Evolutionary conservation across 345 rosid species (phyloP), one percentile per base, ranked within the genome.

Genomic region (Eucalyptus cloeziana): DNA sequence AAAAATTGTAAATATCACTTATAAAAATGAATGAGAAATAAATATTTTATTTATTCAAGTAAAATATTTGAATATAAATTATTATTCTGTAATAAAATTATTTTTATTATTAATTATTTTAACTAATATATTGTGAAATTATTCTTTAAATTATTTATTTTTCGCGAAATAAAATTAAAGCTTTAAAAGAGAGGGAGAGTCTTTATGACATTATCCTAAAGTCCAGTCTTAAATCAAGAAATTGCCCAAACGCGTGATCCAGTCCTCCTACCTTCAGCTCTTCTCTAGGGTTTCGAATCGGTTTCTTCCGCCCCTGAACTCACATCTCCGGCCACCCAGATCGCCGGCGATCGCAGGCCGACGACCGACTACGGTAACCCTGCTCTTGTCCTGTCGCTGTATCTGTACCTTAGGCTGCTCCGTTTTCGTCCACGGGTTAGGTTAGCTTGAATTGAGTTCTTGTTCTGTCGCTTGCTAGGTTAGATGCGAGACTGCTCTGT

Each of bases 1-100:
- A 52, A 52, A 19, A 52, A 7, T 52, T 0, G 0, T 7, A 52
- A 52, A 24, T 56, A 4, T 56, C 6, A 4, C 13, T 0, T 56
- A 8, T 56, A 56, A 7, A 60, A 60, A 12, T 25, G 0, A 62
- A 6, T 0, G 7, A 30, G 1, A 27, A 27, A 27, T 24, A 22
- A 56, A 24, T 24, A 24, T 9, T 56, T 24, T 56, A 56, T 10
- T 56, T 0, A 4, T 56, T 56, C 3, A 56, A 1, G 0, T 4
- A 56, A 56, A 56, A 24, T 9, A 24, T 56, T 9, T 56, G 1
- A 56, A 21, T 56, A 56, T 22, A 0, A 56, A 9, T 56, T 4
- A 56, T 56, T 54, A 8, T 54, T 22, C 1, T n/a, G 27, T 56
- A 56, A 10, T 56, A 24, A 56, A 24, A 0, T 0, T 19, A 52